These are phyloP conservation scores for Russula virescens DNA, from an alignment of 768 basidiomycete genomes.

Conservation along the genomic window DNA sequence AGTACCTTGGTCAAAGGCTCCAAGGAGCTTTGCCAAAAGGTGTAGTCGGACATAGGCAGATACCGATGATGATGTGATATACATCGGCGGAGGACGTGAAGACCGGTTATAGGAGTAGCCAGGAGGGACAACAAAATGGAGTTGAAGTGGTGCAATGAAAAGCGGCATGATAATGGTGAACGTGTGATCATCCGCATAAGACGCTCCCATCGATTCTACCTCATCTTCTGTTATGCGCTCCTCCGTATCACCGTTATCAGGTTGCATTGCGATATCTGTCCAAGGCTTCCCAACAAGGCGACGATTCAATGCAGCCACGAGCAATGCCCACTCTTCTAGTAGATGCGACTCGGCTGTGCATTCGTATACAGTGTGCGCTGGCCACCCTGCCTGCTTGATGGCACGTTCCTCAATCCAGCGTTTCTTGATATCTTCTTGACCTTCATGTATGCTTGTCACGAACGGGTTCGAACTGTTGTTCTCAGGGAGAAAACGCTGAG, in stretches of 20 bases:
- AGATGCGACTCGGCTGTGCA: constrained; percentile 37
- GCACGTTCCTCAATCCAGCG: constrained; percentile 81
- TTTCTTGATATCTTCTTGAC: constrained; percentile 54
- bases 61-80: constrained; percentile 59
- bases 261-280: constrained; percentile 19
- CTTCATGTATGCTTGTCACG: constrained; percentile 58
- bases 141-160: constrained; percentile 55
- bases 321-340: constrained; percentile 45
- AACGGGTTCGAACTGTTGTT: constrained; percentile 67
- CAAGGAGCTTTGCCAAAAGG: constrained; percentile 62
- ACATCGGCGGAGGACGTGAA: constrained; percentile 60
- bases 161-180: constrained; percentile 48
- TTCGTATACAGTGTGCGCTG: constrained; percentile 59
- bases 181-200: constrained; percentile 41
- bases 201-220: constrained; percentile 41
- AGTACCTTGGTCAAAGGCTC: constrained; percentile 45
- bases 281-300: constrained; percentile 46
- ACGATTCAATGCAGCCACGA: constrained; percentile 51
- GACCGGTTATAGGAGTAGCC: constrained; percentile 42
- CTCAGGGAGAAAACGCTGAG: constrained; percentile 58
- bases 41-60: constrained; percentile 82
- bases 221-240: constrained; percentile 38
- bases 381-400: constrained; percentile 81
- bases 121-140: constrained; percentile 59
- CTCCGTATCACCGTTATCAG: constrained; percentile 18